Base-by-base conservation (phyloP, 2,329 filamentous ascomycete genomes). In the Emmonsiellopsis sp. region DNA sequence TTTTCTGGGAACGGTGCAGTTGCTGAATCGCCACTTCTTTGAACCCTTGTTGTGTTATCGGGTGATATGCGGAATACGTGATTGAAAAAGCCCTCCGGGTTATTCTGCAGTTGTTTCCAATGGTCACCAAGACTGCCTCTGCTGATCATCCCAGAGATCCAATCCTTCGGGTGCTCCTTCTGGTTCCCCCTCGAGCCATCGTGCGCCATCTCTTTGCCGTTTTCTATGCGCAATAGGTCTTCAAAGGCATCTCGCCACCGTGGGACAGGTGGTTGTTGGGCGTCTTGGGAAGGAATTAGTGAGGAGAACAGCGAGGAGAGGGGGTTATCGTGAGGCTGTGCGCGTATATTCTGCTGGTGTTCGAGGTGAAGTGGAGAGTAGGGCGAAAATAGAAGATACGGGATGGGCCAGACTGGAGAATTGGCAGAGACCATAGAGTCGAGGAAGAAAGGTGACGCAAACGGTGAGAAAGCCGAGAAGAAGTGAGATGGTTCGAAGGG, bases 191-290 rank as follows among this genome's bases (percentile, higher is more conserved):
- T 51, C 2, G 58, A 48, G 26, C 66, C 62, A 30, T 57, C 62
- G 41, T 73, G 69, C 7, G 74, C 62, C 67, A 75, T 70, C 26
- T 67, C 61, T 52, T 70, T 67, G 20, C 71, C 73, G 51, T 74
- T 74, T 50, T 75, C 68, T 2, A 78, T 67, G 47, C 72, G 72
- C 13, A 83, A 58, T 8, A 84, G 70, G 59, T 84, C 81, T 59
- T 83, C 79, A 58, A 81, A 83, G 0, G 81, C 80, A 50, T 77
- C 75, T 13, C 77, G 72, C 79, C 80, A 82, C 34, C 71, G 70
- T 0, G 70, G 69, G 49, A 70, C 67, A 1, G 55, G 57, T 2
- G 47, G 68, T 58, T 58, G 70, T 65, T 54, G 68, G 53, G 44
- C 65, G 57, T 63, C 68, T 31, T 60, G 72, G 48, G 56, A 65